A percentile compares a stretch with the other conserved stretches of the same genome.
Conservation (phyloP, 345 rosid genomes). For the Eutrema heterophyllum region DNA sequence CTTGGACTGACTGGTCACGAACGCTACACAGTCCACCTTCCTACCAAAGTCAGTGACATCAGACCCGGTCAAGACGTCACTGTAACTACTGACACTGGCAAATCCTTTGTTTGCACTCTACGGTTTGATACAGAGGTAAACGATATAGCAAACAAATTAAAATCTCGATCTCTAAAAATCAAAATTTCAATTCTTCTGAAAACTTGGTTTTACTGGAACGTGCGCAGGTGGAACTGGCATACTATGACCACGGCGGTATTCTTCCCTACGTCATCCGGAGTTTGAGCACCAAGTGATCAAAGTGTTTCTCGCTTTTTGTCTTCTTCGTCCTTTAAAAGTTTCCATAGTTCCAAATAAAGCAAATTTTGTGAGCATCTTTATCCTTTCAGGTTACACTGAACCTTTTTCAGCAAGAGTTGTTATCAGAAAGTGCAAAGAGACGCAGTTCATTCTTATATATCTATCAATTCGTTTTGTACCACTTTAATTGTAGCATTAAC, state of each 20-base stretch:
- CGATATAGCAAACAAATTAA: neutral
- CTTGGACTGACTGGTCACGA: constrained; percentile 59
- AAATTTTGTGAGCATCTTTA: constrained; percentile 18
- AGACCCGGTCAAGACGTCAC: constrained; percentile 77
- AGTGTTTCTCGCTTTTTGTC: neutral
- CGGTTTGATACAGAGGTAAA: constrained; percentile 84
- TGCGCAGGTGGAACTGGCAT: constrained; percentile 66
- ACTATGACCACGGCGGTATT: constrained; percentile 78
- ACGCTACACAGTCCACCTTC: constrained; percentile 56
- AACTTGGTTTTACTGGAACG: neutral
- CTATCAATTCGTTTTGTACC: neutral
- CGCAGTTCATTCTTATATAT: neutral
- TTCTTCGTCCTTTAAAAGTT: neutral
- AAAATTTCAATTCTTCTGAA: neutral
- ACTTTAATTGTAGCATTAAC: neutral
- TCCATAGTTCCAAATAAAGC: constrained; percentile 16
- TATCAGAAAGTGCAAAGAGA: neutral
- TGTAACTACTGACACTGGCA: constrained; percentile 59
- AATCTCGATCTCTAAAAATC: neutral
- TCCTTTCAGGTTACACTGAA: neutral
- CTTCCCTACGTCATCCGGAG: constrained; percentile 61
- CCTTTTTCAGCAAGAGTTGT: neutral
- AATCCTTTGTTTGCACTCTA: constrained; percentile 60
- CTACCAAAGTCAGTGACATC: constrained; percentile 54
- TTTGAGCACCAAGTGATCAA: constrained; percentile 37